Base-by-base conservation (phyloP, 768 basidiomycete genomes). In the Harrya chromipes region DNA sequence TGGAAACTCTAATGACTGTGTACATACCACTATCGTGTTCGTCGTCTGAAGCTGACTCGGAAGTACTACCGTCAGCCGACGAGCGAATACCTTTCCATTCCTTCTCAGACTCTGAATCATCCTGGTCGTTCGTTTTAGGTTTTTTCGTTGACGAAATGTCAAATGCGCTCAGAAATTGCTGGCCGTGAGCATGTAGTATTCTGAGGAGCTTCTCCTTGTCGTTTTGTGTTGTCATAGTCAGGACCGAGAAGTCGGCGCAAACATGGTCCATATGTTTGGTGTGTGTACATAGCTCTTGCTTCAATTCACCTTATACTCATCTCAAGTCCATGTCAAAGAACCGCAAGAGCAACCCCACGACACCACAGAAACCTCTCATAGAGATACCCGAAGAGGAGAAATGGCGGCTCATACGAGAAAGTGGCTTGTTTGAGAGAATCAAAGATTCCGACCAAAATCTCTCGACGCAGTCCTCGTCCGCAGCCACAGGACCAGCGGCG, bases 301-400 rank as follows among this genome's bases (percentile, higher is more conserved):
- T 14, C 29, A 9, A 9, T 26, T 26, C 23, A 26, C 16, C 16
- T 26, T 14, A 20, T 26, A 26, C 26, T 26, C 26, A 26, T 6
- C 26, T 26, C 29, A 29, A 29, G 29, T 12, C 36, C 53, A 71
- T 70, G 70, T 66, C 65, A 31, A 66, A 42, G 51, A 66, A 50
- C 29, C 60, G 61, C 52, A 63, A 65, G 43, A 53, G 21, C 48
- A 53, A 43, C 23, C 16, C 41, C 39, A 57, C 50, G 37, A 29
- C 44, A 45, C 40, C 49, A 26, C 51, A 56, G 26, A 56, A 50
- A 47, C 58, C 58, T 46, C 43, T 58, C n/a, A 50, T 78, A 38
- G 76, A 83, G 33, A 82, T 91, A 33, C 63, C 86, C 4, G 82
- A 87, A 61, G 81, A 85, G 2, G 89, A 91, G 63, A 81, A 90